A percentile compares a stretch with the other conserved stretches of the same genome.
These are phyloP conservation scores for Chenopodium album DNA, from an alignment of 148 eudicot species.

Conservation along the genomic window DNA sequence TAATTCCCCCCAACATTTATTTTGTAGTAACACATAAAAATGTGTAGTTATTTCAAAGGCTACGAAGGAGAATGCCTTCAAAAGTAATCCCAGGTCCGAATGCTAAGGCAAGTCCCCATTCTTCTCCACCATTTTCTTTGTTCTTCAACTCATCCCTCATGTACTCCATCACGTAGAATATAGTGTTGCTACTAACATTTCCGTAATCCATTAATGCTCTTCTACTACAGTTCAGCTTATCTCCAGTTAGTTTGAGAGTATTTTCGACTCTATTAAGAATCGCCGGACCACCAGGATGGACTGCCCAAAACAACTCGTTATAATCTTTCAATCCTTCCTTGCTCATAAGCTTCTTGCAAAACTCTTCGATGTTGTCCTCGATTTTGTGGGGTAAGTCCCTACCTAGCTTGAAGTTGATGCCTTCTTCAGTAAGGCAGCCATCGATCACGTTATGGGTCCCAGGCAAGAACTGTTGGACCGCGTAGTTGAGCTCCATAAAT, in stretches of 20 bases:
- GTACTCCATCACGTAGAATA: constrained; percentile 71
- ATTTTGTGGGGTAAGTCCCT: constrained; percentile 64
- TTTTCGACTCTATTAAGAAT: constrained; percentile 58
- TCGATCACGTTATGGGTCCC: constrained; percentile 65
- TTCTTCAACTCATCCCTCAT: constrained; percentile 58
- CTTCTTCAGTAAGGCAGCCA: constrained; percentile 61
- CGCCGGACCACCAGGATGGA: constrained; percentile 81
- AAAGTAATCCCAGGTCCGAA: constrained; percentile 85
- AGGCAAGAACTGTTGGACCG: constrained; percentile 64
- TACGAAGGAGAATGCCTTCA: constrained; percentile 75
- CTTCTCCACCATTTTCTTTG: constrained; percentile 37
- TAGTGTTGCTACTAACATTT: constrained; percentile 78
- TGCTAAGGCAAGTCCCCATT: constrained; percentile 84
- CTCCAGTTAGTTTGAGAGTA: constrained; percentile 31
- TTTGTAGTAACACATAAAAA: constrained; percentile 6
- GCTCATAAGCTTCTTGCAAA: constrained; percentile 61
- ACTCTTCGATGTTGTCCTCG: constrained; percentile 68
- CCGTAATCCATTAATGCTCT: constrained; percentile 75
- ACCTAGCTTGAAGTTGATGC: constrained; percentile 68
- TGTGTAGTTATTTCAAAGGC: constrained; percentile 30
- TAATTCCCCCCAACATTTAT: constrained; percentile 2
- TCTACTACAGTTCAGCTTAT: constrained; percentile 64
- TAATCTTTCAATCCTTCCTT: constrained; percentile 35
- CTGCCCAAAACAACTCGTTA: constrained; percentile 75
- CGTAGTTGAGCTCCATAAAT: constrained; percentile 61